Evolutionary conservation across 176 grass and related monocot genomes (phyloP), one percentile per base, ranked within the genome.

Genomic region (Oryza officinalis): DNA sequence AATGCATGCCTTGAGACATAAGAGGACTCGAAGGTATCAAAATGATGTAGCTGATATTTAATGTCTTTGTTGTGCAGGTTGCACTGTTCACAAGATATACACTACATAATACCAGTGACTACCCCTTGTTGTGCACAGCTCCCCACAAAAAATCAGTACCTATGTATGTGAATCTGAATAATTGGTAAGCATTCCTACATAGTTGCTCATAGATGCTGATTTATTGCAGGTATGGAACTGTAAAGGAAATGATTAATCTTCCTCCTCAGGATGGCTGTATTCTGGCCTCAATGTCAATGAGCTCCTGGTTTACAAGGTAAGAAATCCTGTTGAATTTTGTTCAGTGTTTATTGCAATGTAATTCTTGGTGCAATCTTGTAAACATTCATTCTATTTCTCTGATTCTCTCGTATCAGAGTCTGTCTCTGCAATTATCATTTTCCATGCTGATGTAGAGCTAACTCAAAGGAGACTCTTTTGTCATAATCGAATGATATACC

Each of bases 241-340:
- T 65, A 85, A 86, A 69, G 32, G 72, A 69, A 50, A 83, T 17
- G 54, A 59, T 23, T 77, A 87, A 79, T 45, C 75, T 87, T 79
- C 64, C 84, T 87, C 86, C 83, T 60, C 90, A 96, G 45, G 86
- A 87, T 89, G 91, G 91, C 33, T 93, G 78, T 87, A 76, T 91
- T 77, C 87, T 96, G 90, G 65, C 88, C 72, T 88, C 91, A 33
- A 90, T 70, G 86, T 96, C 94, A 72, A 72, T 86, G 78, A 84
- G 35, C 77, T 96, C 91, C 79, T 96, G 88, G 94, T 96, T 96
- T 91, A 32, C 45, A 45, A 96, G 89, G 91, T 96, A 88, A 96
- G 91, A 41, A 87, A 31, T 72, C 32, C 43, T 52, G 27, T 28
- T 54, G 15, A 83, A 44, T 13, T 84, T 49, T 90, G 71, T 81